These are phyloP conservation scores for Penicillium bovifimosum DNA, from an alignment of 495 filamentous ascomycete genomes.

Conservation along the genomic window DNA sequence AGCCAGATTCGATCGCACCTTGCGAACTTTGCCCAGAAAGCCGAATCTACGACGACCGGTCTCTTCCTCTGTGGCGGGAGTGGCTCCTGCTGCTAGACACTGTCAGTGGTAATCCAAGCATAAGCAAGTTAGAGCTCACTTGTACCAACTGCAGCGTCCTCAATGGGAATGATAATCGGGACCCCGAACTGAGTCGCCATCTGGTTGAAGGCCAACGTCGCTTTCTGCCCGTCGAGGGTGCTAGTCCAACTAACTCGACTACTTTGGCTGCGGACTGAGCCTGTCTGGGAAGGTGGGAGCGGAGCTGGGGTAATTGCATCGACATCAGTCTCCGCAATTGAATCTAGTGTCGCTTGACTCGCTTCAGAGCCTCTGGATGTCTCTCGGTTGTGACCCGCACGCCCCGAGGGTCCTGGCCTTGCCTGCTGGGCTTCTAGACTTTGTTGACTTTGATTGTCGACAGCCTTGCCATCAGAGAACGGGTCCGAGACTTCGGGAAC, in stretches of 20 bases:
- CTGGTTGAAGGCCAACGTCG: slow-evolving; percentile 25
- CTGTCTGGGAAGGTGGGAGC: neutral
- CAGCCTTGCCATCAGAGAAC: slow-evolving; percentile 20
- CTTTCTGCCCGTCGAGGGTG: slow-evolving; percentile 17
- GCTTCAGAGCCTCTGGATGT: slow-evolving; percentile 5
- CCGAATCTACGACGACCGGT: slow-evolving; percentile 9
- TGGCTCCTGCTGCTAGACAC: neutral
- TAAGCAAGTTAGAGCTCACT: slow-evolving; percentile 4
- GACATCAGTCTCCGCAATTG: neutral
- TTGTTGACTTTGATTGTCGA: neutral
- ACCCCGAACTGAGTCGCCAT: slow-evolving; percentile 21
- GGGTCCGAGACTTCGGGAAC: slow-evolving; percentile 16
- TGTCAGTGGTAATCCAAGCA: slow-evolving; percentile 1
- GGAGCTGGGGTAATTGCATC: neutral
- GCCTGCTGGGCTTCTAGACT: neutral
- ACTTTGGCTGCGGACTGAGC: slow-evolving; percentile 7
- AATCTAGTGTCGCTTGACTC: neutral
- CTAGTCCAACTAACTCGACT: slow-evolving; percentile 15
- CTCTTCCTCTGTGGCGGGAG: neutral
- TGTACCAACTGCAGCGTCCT: neutral
- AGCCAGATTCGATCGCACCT: slow-evolving; percentile 28
- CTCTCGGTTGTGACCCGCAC: slow-evolving; percentile 3
- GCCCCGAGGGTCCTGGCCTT: neutral
- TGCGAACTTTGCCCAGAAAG: slow-evolving; percentile 29
- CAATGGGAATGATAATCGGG: slow-evolving; percentile 7